Percentiles rank a stretch among this genome's conserved stretches.
These are phyloP conservation scores for Penicillium sclerotiorum DNA, from an alignment of 2,329 filamentous ascomycete species.

Conservation along the genomic window DNA sequence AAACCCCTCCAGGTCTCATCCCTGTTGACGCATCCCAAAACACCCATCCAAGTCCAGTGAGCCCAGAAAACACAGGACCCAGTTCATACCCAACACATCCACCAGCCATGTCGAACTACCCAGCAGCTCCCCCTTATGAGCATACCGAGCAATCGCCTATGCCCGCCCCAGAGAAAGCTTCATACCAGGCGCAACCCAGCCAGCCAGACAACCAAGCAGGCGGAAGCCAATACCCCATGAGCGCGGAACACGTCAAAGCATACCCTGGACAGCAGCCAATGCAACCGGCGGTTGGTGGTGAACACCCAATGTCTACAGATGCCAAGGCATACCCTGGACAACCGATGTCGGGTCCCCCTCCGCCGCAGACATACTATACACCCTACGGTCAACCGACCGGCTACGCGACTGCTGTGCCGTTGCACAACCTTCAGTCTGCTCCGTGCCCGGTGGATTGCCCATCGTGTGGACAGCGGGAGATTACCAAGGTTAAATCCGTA, in stretches of 20 bases:
- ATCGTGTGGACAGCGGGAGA: slow-evolving; percentile 45
- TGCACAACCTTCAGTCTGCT: slow-evolving; percentile 30
- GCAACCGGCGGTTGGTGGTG: background rate
- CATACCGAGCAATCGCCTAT: slow-evolving; percentile 2
- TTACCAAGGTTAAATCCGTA: slow-evolving; percentile 27
- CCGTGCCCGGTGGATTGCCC: slow-evolving; percentile 53
- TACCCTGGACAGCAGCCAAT: slow-evolving; percentile 15
- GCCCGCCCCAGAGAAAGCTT: slow-evolving; percentile 1
- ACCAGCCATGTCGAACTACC: background rate
- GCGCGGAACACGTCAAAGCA: too few species aligned
- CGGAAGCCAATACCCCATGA: too few species aligned
- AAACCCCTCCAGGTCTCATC: slow-evolving; percentile 13
- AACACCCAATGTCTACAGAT: slow-evolving; percentile 1
- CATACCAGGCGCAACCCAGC: too few species aligned
- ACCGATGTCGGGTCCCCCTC: slow-evolving; percentile 7
- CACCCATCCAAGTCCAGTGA: background rate
- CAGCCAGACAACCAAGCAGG: too few species aligned
- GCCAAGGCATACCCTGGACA: slow-evolving; percentile 22
- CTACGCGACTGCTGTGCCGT: slow-evolving; percentile 27
- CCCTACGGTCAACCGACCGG: slow-evolving; percentile 22
- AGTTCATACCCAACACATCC: background rate
- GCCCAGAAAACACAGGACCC: slow-evolving; percentile 1
- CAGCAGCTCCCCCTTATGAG: slow-evolving; percentile 3
- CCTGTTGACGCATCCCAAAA: slow-evolving; percentile 10
- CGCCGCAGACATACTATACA: slow-evolving; percentile 14